phyloP scores from a whole-genome alignment of 2,329 filamentous ascomycete species.

The Microcera coccophila region DNA sequence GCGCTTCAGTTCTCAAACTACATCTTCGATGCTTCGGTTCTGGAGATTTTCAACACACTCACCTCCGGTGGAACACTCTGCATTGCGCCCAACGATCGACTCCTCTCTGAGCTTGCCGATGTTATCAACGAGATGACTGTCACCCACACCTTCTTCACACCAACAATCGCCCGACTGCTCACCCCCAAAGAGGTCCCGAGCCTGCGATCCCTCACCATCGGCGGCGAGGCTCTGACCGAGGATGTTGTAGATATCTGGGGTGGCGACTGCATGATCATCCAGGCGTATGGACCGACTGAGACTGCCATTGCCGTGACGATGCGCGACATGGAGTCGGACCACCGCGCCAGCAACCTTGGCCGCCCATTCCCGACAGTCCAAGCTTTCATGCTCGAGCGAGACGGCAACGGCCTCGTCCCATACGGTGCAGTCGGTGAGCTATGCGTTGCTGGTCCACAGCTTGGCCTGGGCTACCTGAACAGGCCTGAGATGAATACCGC shows the following conservation, averaged over 20 bases:
- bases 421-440: slow-evolving; percentile 18
- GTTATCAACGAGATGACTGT: slow-evolving; percentile 2
- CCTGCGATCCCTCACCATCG: slow-evolving; percentile 7
- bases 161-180: slow-evolving; percentile 11
- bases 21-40: slow-evolving; percentile 13
- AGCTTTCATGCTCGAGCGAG: slow-evolving; percentile 7
- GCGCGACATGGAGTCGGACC: slow-evolving; percentile 2
- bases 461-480: slow-evolving; percentile 13
- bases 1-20: slow-evolving; percentile 16
- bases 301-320: slow-evolving; percentile 1
- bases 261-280: slow-evolving; percentile 6
- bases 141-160: slow-evolving; percentile 8
- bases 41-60: slow-evolving; percentile 9
- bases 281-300: slow-evolving; percentile 18
- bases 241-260: slow-evolving; percentile 8
- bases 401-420: slow-evolving; percentile 4
- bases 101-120: slow-evolving; percentile 7
- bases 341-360: neutral
- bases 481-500: slow-evolving; percentile 9
- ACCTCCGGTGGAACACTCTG: slow-evolving; percentile 17
- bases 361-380: slow-evolving; percentile 3
- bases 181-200: slow-evolving; percentile 7
- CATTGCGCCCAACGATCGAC: slow-evolving; percentile 14
- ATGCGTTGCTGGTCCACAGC: slow-evolving; percentile 14
- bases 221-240: slow-evolving; percentile 13